phyloP scores from a whole-genome alignment of 2,329 filamentous ascomycete species.

The Ophiostoma sp. region DNA sequence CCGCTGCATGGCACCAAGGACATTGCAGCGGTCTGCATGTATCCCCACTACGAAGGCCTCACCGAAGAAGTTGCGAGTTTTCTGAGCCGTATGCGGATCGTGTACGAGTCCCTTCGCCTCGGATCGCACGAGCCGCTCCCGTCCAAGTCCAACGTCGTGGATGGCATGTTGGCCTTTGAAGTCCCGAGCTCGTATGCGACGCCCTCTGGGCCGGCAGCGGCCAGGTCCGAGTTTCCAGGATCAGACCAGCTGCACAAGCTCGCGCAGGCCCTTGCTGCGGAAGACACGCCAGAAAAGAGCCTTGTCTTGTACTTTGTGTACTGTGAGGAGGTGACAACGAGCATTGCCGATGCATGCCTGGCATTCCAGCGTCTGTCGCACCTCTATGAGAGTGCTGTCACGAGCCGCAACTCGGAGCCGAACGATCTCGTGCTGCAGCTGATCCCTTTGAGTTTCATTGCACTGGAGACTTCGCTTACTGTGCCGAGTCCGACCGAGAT shows the following conservation, averaged over 20 bases:
- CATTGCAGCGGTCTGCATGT: conserved; percentile 63
- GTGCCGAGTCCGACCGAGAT: conserved; percentile 58
- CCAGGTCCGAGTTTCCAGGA: conserved; percentile 42
- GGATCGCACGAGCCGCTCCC: conserved; percentile 56
- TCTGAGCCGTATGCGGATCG: conserved; percentile 59
- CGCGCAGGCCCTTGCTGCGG: conserved; percentile 42
- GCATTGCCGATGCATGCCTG: conserved; percentile 64
- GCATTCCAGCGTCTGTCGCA: conserved; percentile 70
- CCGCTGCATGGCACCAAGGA: conserved; percentile 68
- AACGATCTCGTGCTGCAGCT: conserved; percentile 75
- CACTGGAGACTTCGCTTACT: conserved; percentile 56
- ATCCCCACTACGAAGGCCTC: conserved; percentile 60
- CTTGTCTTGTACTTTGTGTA: conserved; percentile 75
- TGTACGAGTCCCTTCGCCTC: conserved; percentile 69
- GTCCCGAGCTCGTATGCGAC: conserved; percentile 21
- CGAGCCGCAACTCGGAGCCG: conserved; percentile 33
- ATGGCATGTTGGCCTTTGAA: conserved; percentile 48
- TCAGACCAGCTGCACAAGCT: conserved; percentile 46
- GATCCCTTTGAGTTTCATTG: conserved; percentile 62
- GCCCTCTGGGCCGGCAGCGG: conserved; percentile 22
- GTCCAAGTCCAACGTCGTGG: conserved; percentile 38
- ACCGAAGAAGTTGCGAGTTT: conserved; percentile 57
- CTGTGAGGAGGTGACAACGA: conserved; percentile 54
- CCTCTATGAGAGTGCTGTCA: conserved; percentile 47
- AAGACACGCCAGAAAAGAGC: conserved; percentile 47